Evolutionary conservation across 345 rosid genomes (phyloP), one percentile per base, ranked within the genome.

Genomic region (Hirschfeldia incana): DNA sequence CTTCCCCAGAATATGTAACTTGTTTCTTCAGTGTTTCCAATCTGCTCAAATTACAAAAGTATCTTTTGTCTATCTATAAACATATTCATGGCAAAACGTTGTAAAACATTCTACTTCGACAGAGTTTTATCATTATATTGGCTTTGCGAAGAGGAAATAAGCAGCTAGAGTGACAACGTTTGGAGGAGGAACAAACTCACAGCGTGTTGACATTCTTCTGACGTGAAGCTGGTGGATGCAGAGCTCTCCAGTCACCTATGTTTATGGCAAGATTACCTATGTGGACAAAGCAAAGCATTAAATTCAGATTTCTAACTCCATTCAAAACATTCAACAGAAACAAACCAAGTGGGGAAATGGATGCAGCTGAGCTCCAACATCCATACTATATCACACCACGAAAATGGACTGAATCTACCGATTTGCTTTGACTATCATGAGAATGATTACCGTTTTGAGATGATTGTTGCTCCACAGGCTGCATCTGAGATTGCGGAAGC

Each of bases 401-500:
- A 1, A 44, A 65, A 10, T 21, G 28, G n/a, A 33, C 33, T 11
- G 21, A 2, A 46, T 46, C 53, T 13, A 12, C 53, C 2, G 53
- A 46, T 46, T 42, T 42, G 4, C n/a, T 42, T 42, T n/a, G 51
- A 42, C 51, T 42, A 42, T 42, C n/a, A 42, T 42, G 51, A 42
- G 51, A 42, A 13, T 46, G 53, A 11, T 46, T 46, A 46, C 53
- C 53, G 53, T 46, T 13, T 16, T 13, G 53, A 46, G 53, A 46
- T 34, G 87, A 91, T 27, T 78, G 78, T 82, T 87, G 97, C 80
- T 83, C 93, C 82, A 88, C 78, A 51, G 88, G 34, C 69, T 87
- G 94, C 84, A 90, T 73, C 79, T 87, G 93, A 74, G 88, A 65
- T 60, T 74, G 79, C 12, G 82, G 91, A 69, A 87, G 83, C 85